Conservation (phyloP, 805 yeast genomes). For the Blastobotrys mokoenaii region DNA sequence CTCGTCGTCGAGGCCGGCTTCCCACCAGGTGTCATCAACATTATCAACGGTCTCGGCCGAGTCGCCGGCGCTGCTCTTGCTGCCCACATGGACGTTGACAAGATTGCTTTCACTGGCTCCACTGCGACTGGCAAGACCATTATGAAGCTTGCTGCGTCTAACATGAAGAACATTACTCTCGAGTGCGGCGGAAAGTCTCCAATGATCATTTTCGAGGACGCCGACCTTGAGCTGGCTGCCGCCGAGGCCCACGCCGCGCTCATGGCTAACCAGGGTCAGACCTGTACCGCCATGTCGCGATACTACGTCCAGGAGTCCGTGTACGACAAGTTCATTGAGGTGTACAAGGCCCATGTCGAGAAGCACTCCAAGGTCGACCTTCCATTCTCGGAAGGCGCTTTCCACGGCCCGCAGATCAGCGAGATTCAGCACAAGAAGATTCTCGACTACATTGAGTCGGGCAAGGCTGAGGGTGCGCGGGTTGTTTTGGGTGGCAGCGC, state of each 20-base stretch:
- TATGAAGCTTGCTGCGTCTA: slow-evolving; percentile 62
- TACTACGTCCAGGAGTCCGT: slow-evolving; percentile 76
- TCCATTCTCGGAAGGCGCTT: slow-evolving; percentile 65
- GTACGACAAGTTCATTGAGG: slow-evolving; percentile 62
- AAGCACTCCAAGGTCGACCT: slow-evolving; percentile 56
- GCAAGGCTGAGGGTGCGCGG: slow-evolving; percentile 76
- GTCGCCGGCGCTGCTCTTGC: slow-evolving; percentile 64
- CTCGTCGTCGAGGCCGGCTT: slow-evolving; percentile 58
- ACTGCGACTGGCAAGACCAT: slow-evolving; percentile 79
- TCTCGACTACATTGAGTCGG: slow-evolving; percentile 63
- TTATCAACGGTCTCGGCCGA: slow-evolving; percentile 61
- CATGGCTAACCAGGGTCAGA: slow-evolving; percentile 91
- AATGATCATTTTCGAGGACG: slow-evolving; percentile 78
- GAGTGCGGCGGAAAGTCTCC: slow-evolving; percentile 98
- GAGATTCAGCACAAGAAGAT: slow-evolving; percentile 67
- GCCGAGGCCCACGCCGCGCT: slow-evolving; percentile 69
- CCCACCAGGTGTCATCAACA: slow-evolving; percentile 70
- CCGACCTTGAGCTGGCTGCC: slow-evolving; percentile 68
- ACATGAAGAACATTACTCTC: slow-evolving; percentile 79
- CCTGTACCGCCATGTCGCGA: slow-evolving; percentile 92
- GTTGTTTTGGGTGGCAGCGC: slow-evolving; percentile 71
- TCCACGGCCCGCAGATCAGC: slow-evolving; percentile 89
- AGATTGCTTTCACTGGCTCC: slow-evolving; percentile 92
- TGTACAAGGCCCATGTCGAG: slow-evolving; percentile 46
- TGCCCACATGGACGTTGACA: slow-evolving; percentile 57